Conservation (phyloP, 169 alveolate species). For the Plasmodium yoelii region DNA sequence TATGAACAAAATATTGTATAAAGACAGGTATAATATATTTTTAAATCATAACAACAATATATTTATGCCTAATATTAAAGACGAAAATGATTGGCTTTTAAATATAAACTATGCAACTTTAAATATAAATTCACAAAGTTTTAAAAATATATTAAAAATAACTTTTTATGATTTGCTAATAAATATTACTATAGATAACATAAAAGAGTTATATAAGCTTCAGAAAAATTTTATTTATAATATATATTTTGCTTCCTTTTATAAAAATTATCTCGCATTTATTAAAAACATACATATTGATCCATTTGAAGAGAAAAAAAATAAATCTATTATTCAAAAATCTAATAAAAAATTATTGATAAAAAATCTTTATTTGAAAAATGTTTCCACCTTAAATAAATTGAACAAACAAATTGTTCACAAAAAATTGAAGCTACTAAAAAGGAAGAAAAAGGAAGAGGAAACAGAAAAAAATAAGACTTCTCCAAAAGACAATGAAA, state of each 20-base stretch:
- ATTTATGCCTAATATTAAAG: slow-evolving; percentile 69
- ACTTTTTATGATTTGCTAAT: slow-evolving; percentile 26
- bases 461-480: not conserved
- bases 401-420: slow-evolving; percentile 7
- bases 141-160: slow-evolving; percentile 27
- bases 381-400: slow-evolving; percentile 9
- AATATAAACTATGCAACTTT: slow-evolving; percentile 34
- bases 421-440: slow-evolving; percentile 6
- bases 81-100: slow-evolving; percentile 46
- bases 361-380: slow-evolving; percentile 18
- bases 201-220: slow-evolving; percentile 42
- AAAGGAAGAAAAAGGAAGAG: not conserved
- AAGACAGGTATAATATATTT: slow-evolving; percentile 62
- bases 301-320: slow-evolving; percentile 24
- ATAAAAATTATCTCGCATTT: slow-evolving; percentile 40
- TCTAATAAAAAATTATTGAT: slow-evolving; percentile 50
- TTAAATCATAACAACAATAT: slow-evolving; percentile 49
- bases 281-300: slow-evolving; percentile 21
- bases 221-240: slow-evolving; percentile 35
- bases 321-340: slow-evolving; percentile 7
- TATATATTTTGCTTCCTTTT: slow-evolving; percentile 45
- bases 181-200: slow-evolving; percentile 51
- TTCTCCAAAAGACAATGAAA: not conserved
- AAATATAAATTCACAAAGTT: not conserved
- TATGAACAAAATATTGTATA: slow-evolving; percentile 13